phyloP scores from a whole-genome alignment of 345 rosid genomes.

The Schrenkiella parvula region DNA sequence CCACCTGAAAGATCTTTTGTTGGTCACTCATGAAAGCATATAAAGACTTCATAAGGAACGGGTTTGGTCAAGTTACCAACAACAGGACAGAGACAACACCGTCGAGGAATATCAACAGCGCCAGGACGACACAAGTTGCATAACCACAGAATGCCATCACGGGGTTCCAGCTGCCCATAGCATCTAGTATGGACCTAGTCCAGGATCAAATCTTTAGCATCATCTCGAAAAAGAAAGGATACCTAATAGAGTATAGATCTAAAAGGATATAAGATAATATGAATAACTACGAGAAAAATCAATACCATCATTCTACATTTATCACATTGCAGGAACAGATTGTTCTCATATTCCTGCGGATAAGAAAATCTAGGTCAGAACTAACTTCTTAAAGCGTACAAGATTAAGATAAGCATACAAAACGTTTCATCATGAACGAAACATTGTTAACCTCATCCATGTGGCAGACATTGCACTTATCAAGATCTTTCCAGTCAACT shows the following conservation, averaged over 20 bases:
- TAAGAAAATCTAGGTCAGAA: conserved; percentile 15
- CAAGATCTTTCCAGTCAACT: conserved; percentile 97
- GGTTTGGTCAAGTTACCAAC: conserved; percentile 45
- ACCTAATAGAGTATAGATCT: neutral
- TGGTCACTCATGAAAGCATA: conserved; percentile 23
- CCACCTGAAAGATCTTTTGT: conserved; percentile 56
- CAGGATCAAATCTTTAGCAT: conserved; percentile 15
- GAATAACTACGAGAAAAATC: conserved; percentile 14
- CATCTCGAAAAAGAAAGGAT: conserved; percentile 4
- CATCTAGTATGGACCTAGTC: conserved; percentile 96
- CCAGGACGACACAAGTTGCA: conserved; percentile 95
- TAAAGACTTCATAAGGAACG: neutral
- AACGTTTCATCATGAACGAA: neutral
- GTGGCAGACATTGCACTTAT: conserved; percentile 94
- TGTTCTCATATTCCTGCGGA: conserved; percentile 85
- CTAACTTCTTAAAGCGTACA: neutral
- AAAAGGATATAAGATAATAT: neutral
- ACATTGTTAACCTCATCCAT: conserved; percentile 88
- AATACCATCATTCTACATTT: conserved; percentile 89
- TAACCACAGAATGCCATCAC: conserved; percentile 83
- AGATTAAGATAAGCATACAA: conserved; percentile 7
- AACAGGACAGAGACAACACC: conserved; percentile 97
- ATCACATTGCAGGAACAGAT: conserved; percentile 94
- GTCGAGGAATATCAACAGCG: conserved; percentile 69
- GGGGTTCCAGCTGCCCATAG: conserved; percentile 88